A percentile compares a stretch with the other conserved stretches of the same genome.
Conservation (phyloP, 108 stramenopile genomes). For the Pseudonitzschia multiseries region DNA sequence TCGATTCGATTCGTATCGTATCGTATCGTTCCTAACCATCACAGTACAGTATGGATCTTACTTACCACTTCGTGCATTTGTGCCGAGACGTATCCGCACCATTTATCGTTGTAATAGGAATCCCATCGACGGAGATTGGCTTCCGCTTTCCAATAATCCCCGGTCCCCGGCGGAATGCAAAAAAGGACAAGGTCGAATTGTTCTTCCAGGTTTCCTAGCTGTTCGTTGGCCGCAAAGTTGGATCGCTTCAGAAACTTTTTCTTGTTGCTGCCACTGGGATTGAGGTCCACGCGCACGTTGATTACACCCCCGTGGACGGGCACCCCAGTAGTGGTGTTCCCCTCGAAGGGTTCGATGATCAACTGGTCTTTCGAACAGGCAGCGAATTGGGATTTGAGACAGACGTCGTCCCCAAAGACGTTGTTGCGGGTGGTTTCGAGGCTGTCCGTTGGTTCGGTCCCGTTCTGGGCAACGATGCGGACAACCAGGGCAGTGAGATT, state of each 20-base stretch:
- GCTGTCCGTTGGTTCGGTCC: background rate
- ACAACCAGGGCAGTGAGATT: background rate
- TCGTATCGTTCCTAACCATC: too few species aligned
- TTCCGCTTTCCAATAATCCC: background rate
- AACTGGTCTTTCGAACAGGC: slow-evolving; percentile 12
- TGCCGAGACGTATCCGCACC: slow-evolving; percentile 5
- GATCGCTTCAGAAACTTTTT: background rate
- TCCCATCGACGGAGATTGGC: background rate
- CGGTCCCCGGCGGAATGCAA: slow-evolving; percentile 6
- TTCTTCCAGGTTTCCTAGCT: background rate
- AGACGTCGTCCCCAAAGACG: background rate
- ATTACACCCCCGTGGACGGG: background rate
- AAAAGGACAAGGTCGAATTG: slow-evolving; percentile 1
- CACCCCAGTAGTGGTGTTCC: background rate
- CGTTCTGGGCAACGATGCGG: background rate
- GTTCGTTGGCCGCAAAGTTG: background rate
- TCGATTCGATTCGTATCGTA: too few species aligned
- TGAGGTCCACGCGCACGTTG: background rate
- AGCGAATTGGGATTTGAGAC: background rate
- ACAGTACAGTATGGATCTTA: too few species aligned
- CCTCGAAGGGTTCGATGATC: background rate
- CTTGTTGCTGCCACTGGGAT: background rate
- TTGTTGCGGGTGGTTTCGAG: background rate
- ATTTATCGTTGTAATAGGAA: slow-evolving; percentile 2
- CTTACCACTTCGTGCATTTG: slow-evolving; percentile 20